Base-by-base conservation (phyloP, 306 rosid species). In the Trifolium dubium region DNA sequence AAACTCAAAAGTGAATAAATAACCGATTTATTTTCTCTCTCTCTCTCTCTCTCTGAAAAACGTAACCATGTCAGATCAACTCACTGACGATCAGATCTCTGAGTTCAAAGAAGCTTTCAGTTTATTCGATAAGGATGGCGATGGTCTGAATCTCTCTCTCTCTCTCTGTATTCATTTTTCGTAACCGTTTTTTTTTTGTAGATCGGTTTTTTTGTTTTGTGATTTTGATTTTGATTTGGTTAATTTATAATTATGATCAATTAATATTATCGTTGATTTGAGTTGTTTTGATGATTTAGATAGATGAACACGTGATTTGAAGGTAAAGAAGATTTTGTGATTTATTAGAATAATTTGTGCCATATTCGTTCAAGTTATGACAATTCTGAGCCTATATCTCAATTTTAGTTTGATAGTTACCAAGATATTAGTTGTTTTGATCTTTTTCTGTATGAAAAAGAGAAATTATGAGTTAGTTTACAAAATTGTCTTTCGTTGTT, bases 51-150 rank as follows among this genome's bases (percentile, higher is more conserved):
- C n/a, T n/a, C n/a, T n/a, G n/a, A n/a, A n/a, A n/a, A n/a, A n/a
- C n/a, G 12, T 73, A 31, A 47, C 40, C 17, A 70, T 89, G 93
- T 90, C 93, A 32, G 93, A 89, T 77, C 93, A 89, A 69, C 90
- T 89, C 67, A 86, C 89, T 30, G 90, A 89, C 31, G 93, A 89
- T 3, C 93, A 89, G 93, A 89, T 89, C 89, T 79, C 93, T 30
- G 93, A 89, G 88, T 89, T 89, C 75, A 89, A 89, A 86, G 93
- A 89, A 53, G 90, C 90, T 17, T 89, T 89, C 79, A 86, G 93
- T 69, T 77, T 89, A 61, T 86, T 89, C 85, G 94, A 89, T 58
- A 89, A 85, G 86, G 94, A 89, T 50, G 91, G 94, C 69, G 91
- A 86, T 37, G 94, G 94, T 89, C 31, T 39, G 81, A 49, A 28